Conservation (phyloP, 495 filamentous ascomycete genomes). For the Talaromyces borbonicus region DNA sequence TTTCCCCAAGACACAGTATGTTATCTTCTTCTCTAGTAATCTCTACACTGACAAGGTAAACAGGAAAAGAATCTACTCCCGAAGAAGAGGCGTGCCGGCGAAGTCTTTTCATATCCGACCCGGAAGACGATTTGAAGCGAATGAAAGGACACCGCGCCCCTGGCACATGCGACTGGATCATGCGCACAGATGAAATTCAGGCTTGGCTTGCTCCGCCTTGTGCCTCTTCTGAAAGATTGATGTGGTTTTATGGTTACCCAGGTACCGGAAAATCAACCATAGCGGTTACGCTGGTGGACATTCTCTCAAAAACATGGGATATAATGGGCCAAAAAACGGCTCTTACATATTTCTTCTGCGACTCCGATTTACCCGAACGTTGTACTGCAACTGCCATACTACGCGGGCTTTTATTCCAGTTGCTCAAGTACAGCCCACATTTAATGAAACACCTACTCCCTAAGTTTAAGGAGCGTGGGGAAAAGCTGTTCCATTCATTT, state of each 20-base stretch:
- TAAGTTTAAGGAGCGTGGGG: conserved; percentile 14
- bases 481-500: conserved; percentile 18
- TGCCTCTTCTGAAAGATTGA: conserved; percentile 4
- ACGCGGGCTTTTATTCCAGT: conserved; percentile 19
- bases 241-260: conserved; percentile 19
- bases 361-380: conserved; percentile 11
- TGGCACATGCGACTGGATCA: conserved; percentile 23
- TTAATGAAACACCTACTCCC: conserved; percentile 14
- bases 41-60: not conserved
- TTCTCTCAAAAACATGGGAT: conserved; percentile 9
- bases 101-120: conserved; percentile 13
- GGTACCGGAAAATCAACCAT: conserved; percentile 23
- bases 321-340: conserved; percentile 7
- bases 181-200: conserved; percentile 12
- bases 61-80: not conserved
- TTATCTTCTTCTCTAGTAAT: not conserved
- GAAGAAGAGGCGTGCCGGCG: conserved; percentile 9
- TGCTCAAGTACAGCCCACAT: conserved; percentile 11
- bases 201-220: conserved; percentile 10
- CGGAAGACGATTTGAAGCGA: conserved; percentile 11
- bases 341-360: conserved; percentile 24
- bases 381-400: conserved; percentile 14
- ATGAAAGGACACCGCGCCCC: conserved; percentile 13
- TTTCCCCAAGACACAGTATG: conserved; percentile 4
- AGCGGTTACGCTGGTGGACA: conserved; percentile 14